A percentile compares a stretch with the other conserved stretches of the same genome.
Conservation (phyloP, 106 monocot species). For the Phalaenopsis equestris region DNA sequence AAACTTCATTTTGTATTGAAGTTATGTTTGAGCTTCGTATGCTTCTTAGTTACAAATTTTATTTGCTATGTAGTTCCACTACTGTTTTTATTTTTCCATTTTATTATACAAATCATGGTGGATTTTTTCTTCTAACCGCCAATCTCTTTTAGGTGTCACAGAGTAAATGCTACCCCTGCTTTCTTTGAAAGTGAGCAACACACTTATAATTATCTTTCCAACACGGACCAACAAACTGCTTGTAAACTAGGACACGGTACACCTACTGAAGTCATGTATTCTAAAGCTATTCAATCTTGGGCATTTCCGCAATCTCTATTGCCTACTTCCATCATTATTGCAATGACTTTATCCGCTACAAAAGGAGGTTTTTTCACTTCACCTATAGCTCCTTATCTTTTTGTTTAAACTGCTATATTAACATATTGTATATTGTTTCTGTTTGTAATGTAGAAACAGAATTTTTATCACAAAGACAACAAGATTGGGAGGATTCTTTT, state of each 20-base stretch:
- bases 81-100: neutral
- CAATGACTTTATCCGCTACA: slow-evolving; percentile 41
- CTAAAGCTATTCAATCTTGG: slow-evolving; percentile 73
- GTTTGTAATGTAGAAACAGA: slow-evolving; percentile 38
- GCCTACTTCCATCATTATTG: slow-evolving; percentile 59
- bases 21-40: neutral
- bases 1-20: neutral
- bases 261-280: slow-evolving; percentile 25
- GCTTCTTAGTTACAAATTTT: neutral
- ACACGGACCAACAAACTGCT: slow-evolving; percentile 18
- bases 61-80: neutral
- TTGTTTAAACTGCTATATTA: neutral
- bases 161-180: slow-evolving; percentile 32
- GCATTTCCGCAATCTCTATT: slow-evolving; percentile 72
- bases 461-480: slow-evolving; percentile 54
- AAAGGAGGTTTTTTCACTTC: slow-evolving; percentile 46
- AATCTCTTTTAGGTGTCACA: slow-evolving; percentile 57
- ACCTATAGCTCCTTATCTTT: neutral
- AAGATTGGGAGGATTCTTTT: slow-evolving; percentile 93
- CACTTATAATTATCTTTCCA: slow-evolving; percentile 14
- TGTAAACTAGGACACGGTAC: slow-evolving; percentile 8
- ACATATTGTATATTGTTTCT: neutral
- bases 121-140: neutral
- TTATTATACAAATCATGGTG: neutral
- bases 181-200: slow-evolving; percentile 9